Conservation (phyloP, 2,329 filamentous ascomycete genomes). For the Colletotrichum incanum region DNA sequence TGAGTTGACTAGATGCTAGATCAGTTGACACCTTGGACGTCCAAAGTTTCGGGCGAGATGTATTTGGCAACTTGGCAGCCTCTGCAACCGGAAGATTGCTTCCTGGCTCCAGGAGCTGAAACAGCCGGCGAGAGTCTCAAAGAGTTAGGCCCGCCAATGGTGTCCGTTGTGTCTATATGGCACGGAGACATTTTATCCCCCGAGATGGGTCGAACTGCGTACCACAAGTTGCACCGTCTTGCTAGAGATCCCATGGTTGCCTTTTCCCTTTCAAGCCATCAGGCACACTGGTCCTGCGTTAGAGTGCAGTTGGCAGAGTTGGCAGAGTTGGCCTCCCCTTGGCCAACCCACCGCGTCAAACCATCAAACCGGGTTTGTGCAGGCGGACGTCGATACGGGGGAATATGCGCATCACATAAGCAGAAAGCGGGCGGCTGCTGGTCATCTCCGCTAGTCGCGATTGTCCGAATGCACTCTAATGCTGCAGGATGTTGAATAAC, state of each 20-base stretch:
- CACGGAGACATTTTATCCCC: conserved; percentile 2
- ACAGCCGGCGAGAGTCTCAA: conserved; percentile 21
- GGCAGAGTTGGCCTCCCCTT: too few species aligned
- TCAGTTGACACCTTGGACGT: conserved; percentile 15
- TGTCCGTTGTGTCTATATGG: conserved; percentile 23
- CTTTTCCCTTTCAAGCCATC: conserved; percentile 13
- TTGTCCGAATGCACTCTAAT: not conserved
- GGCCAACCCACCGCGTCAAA: not conserved
- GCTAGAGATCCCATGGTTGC: conserved; percentile 18
- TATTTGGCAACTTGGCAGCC: conserved; percentile 16
- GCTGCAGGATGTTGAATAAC: not conserved
- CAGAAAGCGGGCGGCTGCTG: not conserved
- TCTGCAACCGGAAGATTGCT: conserved; percentile 2
- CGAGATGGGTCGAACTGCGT: conserved; percentile 10
- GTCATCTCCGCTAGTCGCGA: not conserved
- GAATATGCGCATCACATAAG: not conserved
- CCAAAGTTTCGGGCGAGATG: conserved; percentile 8
- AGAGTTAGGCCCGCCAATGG: not conserved
- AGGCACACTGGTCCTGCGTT: conserved; percentile 14
- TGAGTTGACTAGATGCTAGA: not conserved
- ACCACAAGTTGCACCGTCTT: conserved; percentile 4
- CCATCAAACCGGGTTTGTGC: not conserved
- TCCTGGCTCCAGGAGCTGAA: conserved; percentile 20
- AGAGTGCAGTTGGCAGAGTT: not conserved
- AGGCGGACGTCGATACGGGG: not conserved